A percentile compares a stretch with the other conserved stretches of the same genome.
phyloP scores from a whole-genome alignment of 2,329 filamentous ascomycete genomes.

The Raffaelea albimanens region DNA sequence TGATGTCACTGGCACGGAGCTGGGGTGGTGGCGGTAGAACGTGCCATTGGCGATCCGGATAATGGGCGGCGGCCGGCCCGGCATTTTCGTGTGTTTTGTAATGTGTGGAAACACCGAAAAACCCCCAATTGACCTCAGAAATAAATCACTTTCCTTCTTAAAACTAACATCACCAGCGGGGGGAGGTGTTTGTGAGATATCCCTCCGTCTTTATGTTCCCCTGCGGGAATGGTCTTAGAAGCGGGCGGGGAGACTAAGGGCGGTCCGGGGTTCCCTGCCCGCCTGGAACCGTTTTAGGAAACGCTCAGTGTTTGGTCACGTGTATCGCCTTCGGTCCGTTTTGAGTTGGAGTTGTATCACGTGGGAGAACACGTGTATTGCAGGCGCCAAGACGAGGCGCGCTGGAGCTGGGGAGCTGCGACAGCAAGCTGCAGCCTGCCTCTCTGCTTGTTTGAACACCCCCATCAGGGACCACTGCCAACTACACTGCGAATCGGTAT shows the following conservation, averaged over 20 bases:
- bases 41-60: conserved; percentile 69
- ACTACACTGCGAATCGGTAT: too few species aligned
- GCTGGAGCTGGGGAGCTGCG: conserved; percentile 4
- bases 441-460: background rate
- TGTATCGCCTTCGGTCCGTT: too few species aligned
- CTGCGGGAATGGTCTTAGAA: too few species aligned
- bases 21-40: conserved; percentile 71
- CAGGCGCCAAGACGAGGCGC: too few species aligned
- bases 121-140: too few species aligned
- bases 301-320: too few species aligned
- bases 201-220: conserved; percentile 12
- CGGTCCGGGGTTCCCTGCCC: background rate
- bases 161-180: too few species aligned
- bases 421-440: conserved; percentile 14
- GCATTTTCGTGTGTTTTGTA: conserved; percentile 7
- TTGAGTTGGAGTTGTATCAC: background rate
- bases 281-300: too few species aligned
- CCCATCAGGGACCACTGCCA: too few species aligned
- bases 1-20: conserved; percentile 4
- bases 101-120: too few species aligned
- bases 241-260: background rate
- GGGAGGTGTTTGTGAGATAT: too few species aligned
- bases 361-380: background rate
- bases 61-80: conserved; percentile 40
- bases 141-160: too few species aligned